A percentile compares a stretch with the other conserved stretches of the same genome.
Conservation (phyloP, 2,329 filamentous ascomycete genomes). For the Clonostachys rosea region DNA sequence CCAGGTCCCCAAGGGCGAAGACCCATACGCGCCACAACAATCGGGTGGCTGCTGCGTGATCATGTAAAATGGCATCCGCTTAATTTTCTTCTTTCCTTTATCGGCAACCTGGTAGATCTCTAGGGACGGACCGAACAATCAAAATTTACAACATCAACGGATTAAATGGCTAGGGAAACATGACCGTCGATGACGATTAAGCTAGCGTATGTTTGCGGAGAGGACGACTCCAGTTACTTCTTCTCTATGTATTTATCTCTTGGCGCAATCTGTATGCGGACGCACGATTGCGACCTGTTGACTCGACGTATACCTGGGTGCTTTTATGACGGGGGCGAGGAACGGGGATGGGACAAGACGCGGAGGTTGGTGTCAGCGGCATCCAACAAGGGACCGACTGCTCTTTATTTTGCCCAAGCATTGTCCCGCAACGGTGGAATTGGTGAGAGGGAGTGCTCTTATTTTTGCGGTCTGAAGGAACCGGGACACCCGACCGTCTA, state of each 20-base stretch:
- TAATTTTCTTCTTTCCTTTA: slow-evolving; percentile 1
- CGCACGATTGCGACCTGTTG: not conserved
- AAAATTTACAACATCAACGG: slow-evolving; percentile 1
- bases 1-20: slow-evolving; percentile 87
- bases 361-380: not conserved
- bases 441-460: no score
- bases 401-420: not conserved
- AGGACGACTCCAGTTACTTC: not conserved
- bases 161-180: not conserved
- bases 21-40: slow-evolving; percentile 97
- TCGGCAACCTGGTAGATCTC: not conserved
- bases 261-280: not conserved
- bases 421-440: not conserved
- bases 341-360: no score
- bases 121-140: slow-evolving; percentile 1
- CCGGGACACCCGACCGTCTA: slow-evolving; percentile 2
- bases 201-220: slow-evolving; percentile 2
- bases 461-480: not conserved
- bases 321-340: not conserved
- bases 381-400: not conserved
- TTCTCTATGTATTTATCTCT: slow-evolving; percentile 2
- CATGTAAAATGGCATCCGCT: slow-evolving; percentile 57
- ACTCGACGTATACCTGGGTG: not conserved
- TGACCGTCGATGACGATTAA: slow-evolving; percentile 8
- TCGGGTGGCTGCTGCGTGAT: slow-evolving; percentile 89